Percentiles rank a stretch among this genome's conserved stretches.
phyloP scores from a whole-genome alignment of 225 moss, liverwort and hornwort genomes.

The Pleurozium schreberi region DNA sequence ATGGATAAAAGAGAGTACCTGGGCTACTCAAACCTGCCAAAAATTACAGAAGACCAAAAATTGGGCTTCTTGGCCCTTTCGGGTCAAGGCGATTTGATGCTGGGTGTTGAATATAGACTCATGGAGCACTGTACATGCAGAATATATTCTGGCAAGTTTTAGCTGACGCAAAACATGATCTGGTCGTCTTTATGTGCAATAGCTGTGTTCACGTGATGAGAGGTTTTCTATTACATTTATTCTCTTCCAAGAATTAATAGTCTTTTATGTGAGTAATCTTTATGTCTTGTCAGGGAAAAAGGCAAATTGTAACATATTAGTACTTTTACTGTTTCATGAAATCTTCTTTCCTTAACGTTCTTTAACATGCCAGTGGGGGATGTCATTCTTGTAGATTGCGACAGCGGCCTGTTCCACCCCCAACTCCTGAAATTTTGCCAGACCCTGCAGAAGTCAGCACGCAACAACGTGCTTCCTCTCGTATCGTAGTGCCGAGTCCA shows the following conservation, averaged over 20 bases:
- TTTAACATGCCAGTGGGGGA: neutral
- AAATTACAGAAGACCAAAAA: neutral
- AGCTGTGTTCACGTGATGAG: neutral
- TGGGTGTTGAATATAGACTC: neutral
- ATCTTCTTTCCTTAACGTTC: neutral
- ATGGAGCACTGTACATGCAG: neutral
- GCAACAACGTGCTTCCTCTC: slow-evolving; percentile 18
- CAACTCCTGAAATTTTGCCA: neutral
- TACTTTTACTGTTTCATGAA: neutral
- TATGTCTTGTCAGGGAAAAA: neutral
- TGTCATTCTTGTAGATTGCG: slow-evolving; percentile 11
- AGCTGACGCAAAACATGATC: neutral
- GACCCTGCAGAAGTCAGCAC: slow-evolving; percentile 17
- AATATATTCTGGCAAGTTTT: neutral
- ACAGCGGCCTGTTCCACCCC: slow-evolving; percentile 30
- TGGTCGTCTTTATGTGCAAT: neutral
- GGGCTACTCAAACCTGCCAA: neutral
- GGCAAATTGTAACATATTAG: neutral
- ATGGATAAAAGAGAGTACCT: neutral
- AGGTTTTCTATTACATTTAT: neutral
- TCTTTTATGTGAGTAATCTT: neutral
- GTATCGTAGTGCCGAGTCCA: slow-evolving; percentile 21
- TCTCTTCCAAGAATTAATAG: neutral
- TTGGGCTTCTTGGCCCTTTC: neutral
- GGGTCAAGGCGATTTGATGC: neutral